These are phyloP conservation scores for Cercospora sojina DNA, from an alignment of 2,329 filamentous ascomycete genomes.

Conservation along the genomic window DNA sequence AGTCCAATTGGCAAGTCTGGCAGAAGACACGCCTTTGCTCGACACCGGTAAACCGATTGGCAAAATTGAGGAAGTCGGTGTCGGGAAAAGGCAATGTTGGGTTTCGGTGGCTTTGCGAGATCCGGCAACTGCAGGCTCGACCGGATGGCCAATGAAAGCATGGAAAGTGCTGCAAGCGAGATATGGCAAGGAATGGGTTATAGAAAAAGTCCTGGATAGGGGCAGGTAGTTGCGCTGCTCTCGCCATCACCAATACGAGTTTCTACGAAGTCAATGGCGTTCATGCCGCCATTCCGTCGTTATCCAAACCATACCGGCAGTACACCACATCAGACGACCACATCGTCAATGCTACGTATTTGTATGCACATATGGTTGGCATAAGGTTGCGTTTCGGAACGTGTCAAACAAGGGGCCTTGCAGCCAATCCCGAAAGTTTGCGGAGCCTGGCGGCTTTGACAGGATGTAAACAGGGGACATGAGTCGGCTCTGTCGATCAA, in stretches of 20 bases:
- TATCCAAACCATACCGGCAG: neutral
- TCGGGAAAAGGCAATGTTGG: slow-evolving; percentile 66
- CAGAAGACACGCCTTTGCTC: slow-evolving; percentile 80
- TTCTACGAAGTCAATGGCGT: neutral
- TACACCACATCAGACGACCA: neutral
- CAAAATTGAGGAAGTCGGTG: slow-evolving; percentile 60
- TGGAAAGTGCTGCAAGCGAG: slow-evolving; percentile 80
- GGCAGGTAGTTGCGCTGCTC: slow-evolving; percentile 13
- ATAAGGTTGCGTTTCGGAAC: neutral
- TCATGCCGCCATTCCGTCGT: neutral
- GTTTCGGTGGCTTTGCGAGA: slow-evolving; percentile 69
- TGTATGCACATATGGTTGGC: neutral
- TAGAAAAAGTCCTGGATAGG: slow-evolving; percentile 53
- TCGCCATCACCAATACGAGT: neutral
- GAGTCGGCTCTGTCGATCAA: neutral
- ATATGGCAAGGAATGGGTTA: slow-evolving; percentile 71
- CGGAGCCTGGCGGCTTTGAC: slow-evolving; percentile 1
- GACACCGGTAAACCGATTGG: slow-evolving; percentile 89
- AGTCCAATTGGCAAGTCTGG: slow-evolving; percentile 72
- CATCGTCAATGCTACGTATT: neutral
- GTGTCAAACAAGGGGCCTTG: neutral
- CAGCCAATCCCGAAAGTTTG: slow-evolving; percentile 7
- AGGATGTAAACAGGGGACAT: slow-evolving; percentile 2
- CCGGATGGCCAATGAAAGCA: slow-evolving; percentile 60
- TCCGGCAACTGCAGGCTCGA: slow-evolving; percentile 15